These are phyloP conservation scores for Vitis riparia DNA, from an alignment of 164 flowering plant genomes.

Conservation along the genomic window DNA sequence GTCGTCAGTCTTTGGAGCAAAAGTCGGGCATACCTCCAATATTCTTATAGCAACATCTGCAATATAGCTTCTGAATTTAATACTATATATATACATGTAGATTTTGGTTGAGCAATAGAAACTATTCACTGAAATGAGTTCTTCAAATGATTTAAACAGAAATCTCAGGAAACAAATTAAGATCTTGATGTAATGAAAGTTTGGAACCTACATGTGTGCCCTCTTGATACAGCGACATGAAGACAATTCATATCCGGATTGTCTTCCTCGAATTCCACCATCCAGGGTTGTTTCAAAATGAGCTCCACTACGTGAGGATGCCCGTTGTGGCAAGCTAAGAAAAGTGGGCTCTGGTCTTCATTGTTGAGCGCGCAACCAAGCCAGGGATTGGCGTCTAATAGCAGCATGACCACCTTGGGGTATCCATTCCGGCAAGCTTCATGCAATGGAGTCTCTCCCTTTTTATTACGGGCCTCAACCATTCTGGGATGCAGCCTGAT, in stretches of 20 bases:
- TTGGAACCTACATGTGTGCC: slow-evolving; percentile 21
- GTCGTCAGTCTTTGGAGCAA: slow-evolving; percentile 13
- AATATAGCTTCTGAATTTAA: neutral
- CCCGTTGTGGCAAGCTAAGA: slow-evolving; percentile 13
- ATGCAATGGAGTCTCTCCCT: slow-evolving; percentile 5
- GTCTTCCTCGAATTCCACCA: slow-evolving; percentile 17
- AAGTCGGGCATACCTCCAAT: slow-evolving; percentile 5
- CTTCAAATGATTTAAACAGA: too few relatives aligned
- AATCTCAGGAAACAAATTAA: neutral
- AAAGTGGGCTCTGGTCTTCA: slow-evolving; percentile 7
- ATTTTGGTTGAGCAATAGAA: neutral
- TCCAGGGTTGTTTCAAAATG: slow-evolving; percentile 7
- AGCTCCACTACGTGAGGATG: slow-evolving; percentile 11
- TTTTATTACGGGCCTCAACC: neutral
- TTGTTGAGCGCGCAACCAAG: slow-evolving; percentile 2
- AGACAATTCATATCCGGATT: slow-evolving; percentile 9
- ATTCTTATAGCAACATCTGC: slow-evolving; percentile 16
- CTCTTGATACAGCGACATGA: slow-evolving; percentile 24
- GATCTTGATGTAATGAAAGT: neutral
- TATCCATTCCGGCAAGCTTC: slow-evolving; percentile 10
- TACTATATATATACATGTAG: too few relatives aligned
- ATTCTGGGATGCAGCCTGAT: neutral
- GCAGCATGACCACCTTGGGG: neutral
- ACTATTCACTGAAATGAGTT: too few relatives aligned
- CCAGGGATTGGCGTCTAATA: slow-evolving; percentile 7